Evolutionary conservation across 208 protist species (phyloP).

Genomic region (Trypanosoma conorhini): DNA sequence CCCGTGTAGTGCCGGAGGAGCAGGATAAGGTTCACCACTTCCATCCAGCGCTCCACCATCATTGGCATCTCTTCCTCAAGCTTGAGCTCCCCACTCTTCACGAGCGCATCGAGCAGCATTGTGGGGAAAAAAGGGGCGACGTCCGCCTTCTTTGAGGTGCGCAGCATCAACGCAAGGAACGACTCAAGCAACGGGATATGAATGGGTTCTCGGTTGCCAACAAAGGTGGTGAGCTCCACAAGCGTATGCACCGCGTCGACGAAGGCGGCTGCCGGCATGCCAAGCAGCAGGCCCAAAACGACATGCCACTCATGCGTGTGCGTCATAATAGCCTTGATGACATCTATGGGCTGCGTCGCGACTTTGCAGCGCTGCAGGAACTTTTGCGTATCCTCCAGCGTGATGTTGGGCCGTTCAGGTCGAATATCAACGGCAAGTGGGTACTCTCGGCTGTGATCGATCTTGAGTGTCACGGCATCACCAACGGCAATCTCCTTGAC

Average conservation of each 20-base stretch:
- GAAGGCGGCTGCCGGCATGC: slow-evolving; percentile 35
- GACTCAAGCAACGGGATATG: slow-evolving; percentile 61
- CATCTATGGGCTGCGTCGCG: slow-evolving; percentile 49
- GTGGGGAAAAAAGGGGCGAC: slow-evolving; percentile 59
- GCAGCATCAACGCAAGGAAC: slow-evolving; percentile 60
- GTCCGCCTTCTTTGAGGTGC: slow-evolving; percentile 3
- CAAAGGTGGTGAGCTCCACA: slow-evolving; percentile 78
- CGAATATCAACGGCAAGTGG: slow-evolving; percentile 81
- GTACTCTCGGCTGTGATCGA: slow-evolving; percentile 79
- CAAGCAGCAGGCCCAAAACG: slow-evolving; percentile 53
- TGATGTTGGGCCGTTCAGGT: slow-evolving; percentile 59
- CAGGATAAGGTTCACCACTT: slow-evolving; percentile 69
- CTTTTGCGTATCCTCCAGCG: slow-evolving; percentile 55
- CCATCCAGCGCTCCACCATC: slow-evolving; percentile 52
- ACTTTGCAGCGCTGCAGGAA: slow-evolving; percentile 71
- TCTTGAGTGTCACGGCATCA: slow-evolving; percentile 73
- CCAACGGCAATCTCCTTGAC: slow-evolving; percentile 67
- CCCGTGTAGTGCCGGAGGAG: slow-evolving; percentile 56
- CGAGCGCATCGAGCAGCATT: slow-evolving; percentile 52
- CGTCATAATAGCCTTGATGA: slow-evolving; percentile 78
- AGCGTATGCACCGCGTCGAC: slow-evolving; percentile 60
- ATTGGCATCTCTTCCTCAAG: slow-evolving; percentile 18
- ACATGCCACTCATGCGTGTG: slow-evolving; percentile 79
- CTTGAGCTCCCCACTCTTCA: not conserved
- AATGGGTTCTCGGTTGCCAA: slow-evolving; percentile 85